A percentile compares a stretch with the other conserved stretches of the same genome.
Evolutionary conservation across 2,329 filamentous ascomycete genomes (phyloP).

Genomic region (Nigrospora osmanthi): DNA sequence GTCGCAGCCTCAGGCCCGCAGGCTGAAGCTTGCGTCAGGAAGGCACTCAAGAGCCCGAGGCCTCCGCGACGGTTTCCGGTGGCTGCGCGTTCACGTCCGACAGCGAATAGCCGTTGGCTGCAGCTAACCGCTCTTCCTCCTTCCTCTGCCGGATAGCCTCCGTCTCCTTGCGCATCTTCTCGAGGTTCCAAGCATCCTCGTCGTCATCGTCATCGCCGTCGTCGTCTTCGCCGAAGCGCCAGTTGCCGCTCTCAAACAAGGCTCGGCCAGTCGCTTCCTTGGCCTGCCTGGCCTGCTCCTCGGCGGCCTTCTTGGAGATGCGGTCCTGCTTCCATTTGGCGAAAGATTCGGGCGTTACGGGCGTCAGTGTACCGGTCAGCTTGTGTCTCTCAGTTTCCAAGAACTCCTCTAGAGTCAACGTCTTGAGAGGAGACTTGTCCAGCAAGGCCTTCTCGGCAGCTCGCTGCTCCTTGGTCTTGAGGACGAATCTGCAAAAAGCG

Average conservation of each 20-base stretch:
- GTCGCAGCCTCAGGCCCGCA: background rate
- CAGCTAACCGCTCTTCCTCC: slow-evolving; percentile 62
- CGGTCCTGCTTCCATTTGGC: slow-evolving; percentile 97
- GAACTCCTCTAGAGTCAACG: slow-evolving; percentile 94
- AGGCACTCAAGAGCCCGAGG: slow-evolving; percentile 9
- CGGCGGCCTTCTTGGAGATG: slow-evolving; percentile 89
- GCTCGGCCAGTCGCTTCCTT: slow-evolving; percentile 95
- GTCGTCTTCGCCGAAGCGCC: slow-evolving; percentile 60
- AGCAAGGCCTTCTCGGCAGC: slow-evolving; percentile 91
- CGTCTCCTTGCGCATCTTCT: slow-evolving; percentile 77
- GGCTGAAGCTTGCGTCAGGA: background rate
- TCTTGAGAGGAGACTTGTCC: slow-evolving; percentile 93
- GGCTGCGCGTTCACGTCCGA: slow-evolving; percentile 15
- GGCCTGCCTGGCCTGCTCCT: slow-evolving; percentile 80
- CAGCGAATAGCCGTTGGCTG: slow-evolving; percentile 29
- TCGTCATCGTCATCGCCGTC: slow-evolving; percentile 54
- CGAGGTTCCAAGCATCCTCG: slow-evolving; percentile 68
- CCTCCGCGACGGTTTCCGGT: slow-evolving; percentile 8
- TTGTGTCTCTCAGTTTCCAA: slow-evolving; percentile 94
- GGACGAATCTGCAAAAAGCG: slow-evolving; percentile 61
- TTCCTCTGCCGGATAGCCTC: slow-evolving; percentile 65
- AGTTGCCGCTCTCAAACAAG: slow-evolving; percentile 94
- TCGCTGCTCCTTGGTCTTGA: slow-evolving; percentile 96
- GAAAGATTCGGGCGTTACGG: slow-evolving; percentile 87
- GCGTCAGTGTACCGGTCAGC: slow-evolving; percentile 82